Percentiles rank a stretch among this genome's conserved stretches.
These are phyloP conservation scores for Rhododendron williamsianum DNA, from an alignment of 148 eudicot genomes.

Conservation along the genomic window DNA sequence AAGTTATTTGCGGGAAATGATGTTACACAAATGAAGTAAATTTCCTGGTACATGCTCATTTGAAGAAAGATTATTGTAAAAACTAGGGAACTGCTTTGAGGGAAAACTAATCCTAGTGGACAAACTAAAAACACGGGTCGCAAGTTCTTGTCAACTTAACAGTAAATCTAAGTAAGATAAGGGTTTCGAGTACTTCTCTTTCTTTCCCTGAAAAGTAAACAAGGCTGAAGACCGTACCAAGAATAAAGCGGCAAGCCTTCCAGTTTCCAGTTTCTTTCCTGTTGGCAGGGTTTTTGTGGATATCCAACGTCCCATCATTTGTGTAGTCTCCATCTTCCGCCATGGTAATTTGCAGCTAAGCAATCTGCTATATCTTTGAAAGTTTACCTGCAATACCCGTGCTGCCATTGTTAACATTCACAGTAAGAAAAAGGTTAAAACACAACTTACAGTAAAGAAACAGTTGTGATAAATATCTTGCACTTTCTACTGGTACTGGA, in stretches of 20 bases:
- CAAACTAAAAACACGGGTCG: background rate
- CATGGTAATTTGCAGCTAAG: conserved; percentile 10
- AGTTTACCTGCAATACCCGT: background rate
- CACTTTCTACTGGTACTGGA: background rate
- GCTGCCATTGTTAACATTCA: background rate
- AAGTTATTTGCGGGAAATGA: background rate
- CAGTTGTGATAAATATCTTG: background rate
- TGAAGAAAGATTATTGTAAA: background rate
- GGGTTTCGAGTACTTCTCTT: background rate
- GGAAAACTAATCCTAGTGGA: background rate
- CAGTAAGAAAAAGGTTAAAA: background rate
- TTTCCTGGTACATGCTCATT: background rate
- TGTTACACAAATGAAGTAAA: background rate
- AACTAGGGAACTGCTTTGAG: background rate
- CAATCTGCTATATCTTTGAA: background rate
- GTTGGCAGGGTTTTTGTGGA: conserved; percentile 6
- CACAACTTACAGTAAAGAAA: background rate
- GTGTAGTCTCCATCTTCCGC: conserved; percentile 7
- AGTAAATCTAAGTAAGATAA: background rate
- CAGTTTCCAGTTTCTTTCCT: conserved; percentile 10
- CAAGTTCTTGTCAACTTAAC: background rate
- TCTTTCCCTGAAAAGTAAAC: background rate
- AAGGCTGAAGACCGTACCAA: conserved; percentile 3
- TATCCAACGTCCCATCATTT: conserved; percentile 7
- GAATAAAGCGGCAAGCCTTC: conserved; percentile 14